Conservation (phyloP, 2,329 filamentous ascomycete species). For the Ophiostoma ulmi region DNA sequence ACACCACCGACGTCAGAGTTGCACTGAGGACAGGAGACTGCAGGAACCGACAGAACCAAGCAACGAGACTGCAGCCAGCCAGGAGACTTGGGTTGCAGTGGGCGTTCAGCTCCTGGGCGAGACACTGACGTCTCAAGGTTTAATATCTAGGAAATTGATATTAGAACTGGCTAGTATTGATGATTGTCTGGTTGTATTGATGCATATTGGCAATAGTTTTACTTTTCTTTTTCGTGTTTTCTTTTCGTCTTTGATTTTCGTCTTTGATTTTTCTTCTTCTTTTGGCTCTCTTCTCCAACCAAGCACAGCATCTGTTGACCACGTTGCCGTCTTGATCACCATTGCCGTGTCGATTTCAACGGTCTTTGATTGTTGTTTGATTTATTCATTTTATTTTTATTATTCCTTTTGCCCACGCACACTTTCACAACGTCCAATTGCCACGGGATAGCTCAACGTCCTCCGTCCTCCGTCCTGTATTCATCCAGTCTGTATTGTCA, state of each 20-base stretch:
- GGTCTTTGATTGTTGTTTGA: neutral
- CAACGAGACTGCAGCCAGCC: neutral
- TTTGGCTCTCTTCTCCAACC: neutral
- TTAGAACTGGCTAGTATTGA: neutral
- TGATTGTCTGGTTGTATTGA: neutral
- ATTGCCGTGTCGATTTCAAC: neutral
- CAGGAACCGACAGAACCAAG: neutral
- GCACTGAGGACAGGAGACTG: neutral
- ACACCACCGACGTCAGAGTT: neutral
- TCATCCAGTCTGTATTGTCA: no score
- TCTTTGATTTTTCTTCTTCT: neutral
- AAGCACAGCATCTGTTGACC: neutral
- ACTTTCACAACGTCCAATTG: neutral
- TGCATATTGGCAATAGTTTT: neutral
- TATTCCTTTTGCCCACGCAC: neutral
- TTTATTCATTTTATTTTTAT: neutral
- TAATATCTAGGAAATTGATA: neutral
- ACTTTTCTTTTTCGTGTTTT: neutral
- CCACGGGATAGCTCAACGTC: no score
- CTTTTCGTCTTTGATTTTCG: neutral
- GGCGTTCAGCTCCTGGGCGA: neutral
- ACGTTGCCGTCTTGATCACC: neutral
- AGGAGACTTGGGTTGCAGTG: neutral
- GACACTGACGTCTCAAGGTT: neutral
- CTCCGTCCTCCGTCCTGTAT: no score